Evolutionary conservation across 2,329 filamentous ascomycete species (phyloP).

Genomic region (Coniochaeta prunicola): DNA sequence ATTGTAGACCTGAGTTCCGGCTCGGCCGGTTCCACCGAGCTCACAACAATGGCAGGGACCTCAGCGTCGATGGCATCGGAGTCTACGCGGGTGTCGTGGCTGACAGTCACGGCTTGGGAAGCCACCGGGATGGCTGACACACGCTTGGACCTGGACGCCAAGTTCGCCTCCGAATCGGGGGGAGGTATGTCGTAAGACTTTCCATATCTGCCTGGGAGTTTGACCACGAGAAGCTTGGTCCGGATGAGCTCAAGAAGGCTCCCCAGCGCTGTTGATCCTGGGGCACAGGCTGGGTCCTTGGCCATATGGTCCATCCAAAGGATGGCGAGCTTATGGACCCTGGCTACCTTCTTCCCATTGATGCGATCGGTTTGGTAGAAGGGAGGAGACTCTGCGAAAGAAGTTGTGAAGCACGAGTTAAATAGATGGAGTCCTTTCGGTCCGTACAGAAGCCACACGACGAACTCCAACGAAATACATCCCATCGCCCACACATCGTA

Average conservation of each 20-base stretch:
- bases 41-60: not conserved
- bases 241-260: slow-evolving; percentile 2
- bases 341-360: not conserved
- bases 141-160: not conserved
- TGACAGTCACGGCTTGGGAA: not conserved
- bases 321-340: not conserved
- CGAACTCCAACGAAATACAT: slow-evolving; percentile 18
- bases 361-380: slow-evolving; percentile 5
- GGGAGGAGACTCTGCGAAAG: not conserved
- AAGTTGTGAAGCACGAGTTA: not conserved
- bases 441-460: slow-evolving; percentile 14
- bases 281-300: slow-evolving; percentile 1
- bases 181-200: not conserved
- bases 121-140: not conserved
- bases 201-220: not conserved
- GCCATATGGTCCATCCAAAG: slow-evolving; percentile 1
- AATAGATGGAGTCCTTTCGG: slow-evolving; percentile 3
- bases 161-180: not conserved
- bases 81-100: not conserved
- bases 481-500: slow-evolving; percentile 21
- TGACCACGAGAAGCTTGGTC: slow-evolving; percentile 3
- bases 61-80: not conserved
- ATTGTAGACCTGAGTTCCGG: not conserved
- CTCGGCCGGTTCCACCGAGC: not conserved
- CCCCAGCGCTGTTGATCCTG: not conserved